Conservation (phyloP, 1,284 basidiomycete genomes). For the Lentinus polychrous region DNA sequence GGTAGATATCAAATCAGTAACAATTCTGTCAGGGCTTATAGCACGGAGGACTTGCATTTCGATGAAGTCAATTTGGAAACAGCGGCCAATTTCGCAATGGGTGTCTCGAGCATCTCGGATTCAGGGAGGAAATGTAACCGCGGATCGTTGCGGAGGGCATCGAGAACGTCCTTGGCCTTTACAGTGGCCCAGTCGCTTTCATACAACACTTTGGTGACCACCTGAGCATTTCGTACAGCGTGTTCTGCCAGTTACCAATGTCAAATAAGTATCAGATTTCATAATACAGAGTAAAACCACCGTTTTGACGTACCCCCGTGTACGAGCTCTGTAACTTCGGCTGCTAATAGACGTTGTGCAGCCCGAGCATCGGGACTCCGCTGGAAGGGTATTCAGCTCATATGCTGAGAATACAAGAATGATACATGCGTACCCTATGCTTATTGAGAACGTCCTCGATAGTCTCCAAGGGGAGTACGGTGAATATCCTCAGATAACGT, state of each 20-base stretch:
- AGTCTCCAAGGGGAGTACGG: constrained; percentile 58
- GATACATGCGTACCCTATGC: constrained; percentile 43
- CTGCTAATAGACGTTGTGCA: constrained; percentile 79
- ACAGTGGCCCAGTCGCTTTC: constrained; percentile 39
- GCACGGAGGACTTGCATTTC: constrained; percentile 36
- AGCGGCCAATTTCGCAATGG: constrained; percentile 52
- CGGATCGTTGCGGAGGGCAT: constrained; percentile 54
- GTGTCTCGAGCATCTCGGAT: constrained; percentile 38
- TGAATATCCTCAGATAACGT: constrained; percentile 80
- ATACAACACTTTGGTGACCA: constrained; percentile 58
- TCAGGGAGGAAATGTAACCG: constrained; percentile 41
- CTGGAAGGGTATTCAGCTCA: constrained; percentile 26
- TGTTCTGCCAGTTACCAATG: constrained; percentile 20
- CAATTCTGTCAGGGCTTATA: neutral
- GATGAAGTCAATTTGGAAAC: constrained; percentile 46
- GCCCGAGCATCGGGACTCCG: constrained; percentile 47
- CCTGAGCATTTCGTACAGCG: constrained; percentile 45
- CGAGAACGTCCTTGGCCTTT: constrained; percentile 39
- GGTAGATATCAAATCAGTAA: constrained; percentile 4
- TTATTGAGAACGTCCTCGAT: constrained; percentile 53
- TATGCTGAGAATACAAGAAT: constrained; percentile 6
- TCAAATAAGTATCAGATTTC: neutral
- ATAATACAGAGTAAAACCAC: constrained; percentile 2
- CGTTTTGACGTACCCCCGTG: constrained; percentile 57
- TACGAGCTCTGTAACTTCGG: constrained; percentile 84